phyloP scores from a whole-genome alignment of 192 early-diverging fungal species.

The Rhizoclosmatium globosum region DNA sequence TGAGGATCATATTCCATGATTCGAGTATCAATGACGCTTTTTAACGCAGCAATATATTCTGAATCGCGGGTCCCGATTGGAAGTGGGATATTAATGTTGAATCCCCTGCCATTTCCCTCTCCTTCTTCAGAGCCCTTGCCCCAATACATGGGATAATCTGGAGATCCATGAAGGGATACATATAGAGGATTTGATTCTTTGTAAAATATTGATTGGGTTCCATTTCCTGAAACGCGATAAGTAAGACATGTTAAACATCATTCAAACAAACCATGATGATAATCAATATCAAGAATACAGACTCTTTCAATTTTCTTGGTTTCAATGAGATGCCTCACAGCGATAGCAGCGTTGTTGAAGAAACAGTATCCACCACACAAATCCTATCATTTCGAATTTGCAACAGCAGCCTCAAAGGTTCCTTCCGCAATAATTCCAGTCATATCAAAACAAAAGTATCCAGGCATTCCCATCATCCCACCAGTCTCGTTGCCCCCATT shows the following conservation, averaged over 20 bases:
- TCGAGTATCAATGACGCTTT: slow-evolving; percentile 46
- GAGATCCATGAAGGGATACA: slow-evolving; percentile 64
- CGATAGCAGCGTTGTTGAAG: slow-evolving; percentile 89
- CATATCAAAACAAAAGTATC: slow-evolving; percentile 54
- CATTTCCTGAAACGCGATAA: background rate
- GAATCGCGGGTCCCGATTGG: slow-evolving; percentile 60
- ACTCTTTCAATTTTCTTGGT: slow-evolving; percentile 55
- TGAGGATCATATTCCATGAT: slow-evolving; percentile 62
- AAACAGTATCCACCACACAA: slow-evolving; percentile 85
- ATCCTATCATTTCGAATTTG: slow-evolving; percentile 42
- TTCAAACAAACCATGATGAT: slow-evolving; percentile 36
- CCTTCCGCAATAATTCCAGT: slow-evolving; percentile 67
- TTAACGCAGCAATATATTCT: slow-evolving; percentile 60
- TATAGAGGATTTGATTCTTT: slow-evolving; percentile 66
- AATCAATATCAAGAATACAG: slow-evolving; percentile 85
- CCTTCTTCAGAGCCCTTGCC: slow-evolving; percentile 66
- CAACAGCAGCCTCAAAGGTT: slow-evolving; percentile 71
- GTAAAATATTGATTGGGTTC: slow-evolving; percentile 53
- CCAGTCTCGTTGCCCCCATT: slow-evolving; percentile 17
- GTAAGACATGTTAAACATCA: too few relatives aligned
- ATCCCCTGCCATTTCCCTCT: slow-evolving; percentile 67
- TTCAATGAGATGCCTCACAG: slow-evolving; percentile 69
- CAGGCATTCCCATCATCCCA: slow-evolving; percentile 2
- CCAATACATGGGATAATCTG: slow-evolving; percentile 74
- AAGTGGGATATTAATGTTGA: slow-evolving; percentile 74